phyloP scores from a whole-genome alignment of 2,329 filamentous ascomycete genomes.

The Didymosphaeria variabile region DNA sequence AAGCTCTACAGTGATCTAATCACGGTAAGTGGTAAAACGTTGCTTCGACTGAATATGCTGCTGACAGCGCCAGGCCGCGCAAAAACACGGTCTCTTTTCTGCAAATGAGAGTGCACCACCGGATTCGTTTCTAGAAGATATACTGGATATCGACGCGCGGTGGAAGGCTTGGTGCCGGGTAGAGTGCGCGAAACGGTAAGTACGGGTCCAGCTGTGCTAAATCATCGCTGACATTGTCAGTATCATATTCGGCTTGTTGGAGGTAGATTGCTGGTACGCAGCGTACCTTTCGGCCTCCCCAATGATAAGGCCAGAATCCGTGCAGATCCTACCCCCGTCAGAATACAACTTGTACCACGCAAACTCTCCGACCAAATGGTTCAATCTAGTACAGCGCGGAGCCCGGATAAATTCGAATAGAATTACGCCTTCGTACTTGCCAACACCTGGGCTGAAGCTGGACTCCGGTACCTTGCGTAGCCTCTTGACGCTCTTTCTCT shows the following conservation, averaged over 20 bases:
- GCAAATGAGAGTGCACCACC: slow-evolving; percentile 52
- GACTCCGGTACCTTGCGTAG: slow-evolving; percentile 42
- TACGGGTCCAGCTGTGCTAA: not conserved
- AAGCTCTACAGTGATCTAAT: slow-evolving; percentile 62
- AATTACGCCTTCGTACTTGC: slow-evolving; percentile 46
- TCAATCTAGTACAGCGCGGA: slow-evolving; percentile 41
- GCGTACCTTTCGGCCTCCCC: slow-evolving; percentile 58
- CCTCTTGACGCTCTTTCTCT: slow-evolving; percentile 42
- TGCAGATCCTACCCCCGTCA: slow-evolving; percentile 58
- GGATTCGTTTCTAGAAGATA: slow-evolving; percentile 54
- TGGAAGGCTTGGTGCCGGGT: slow-evolving; percentile 64
- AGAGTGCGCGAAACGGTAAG: slow-evolving; percentile 59
- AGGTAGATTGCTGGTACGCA: slow-evolving; percentile 60
- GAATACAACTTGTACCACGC: slow-evolving; percentile 57
- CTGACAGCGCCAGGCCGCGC: slow-evolving; percentile 51
- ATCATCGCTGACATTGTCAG: slow-evolving; percentile 27
- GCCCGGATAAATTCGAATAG: slow-evolving; percentile 39
- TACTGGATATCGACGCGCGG: slow-evolving; percentile 55
- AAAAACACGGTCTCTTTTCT: slow-evolving; percentile 61
- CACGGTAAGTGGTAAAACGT: slow-evolving; percentile 41
- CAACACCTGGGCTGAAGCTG: slow-evolving; percentile 43
- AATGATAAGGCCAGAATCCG: slow-evolving; percentile 56
- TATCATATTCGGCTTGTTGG: slow-evolving; percentile 58
- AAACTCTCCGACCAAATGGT: slow-evolving; percentile 46
- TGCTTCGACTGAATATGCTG: not conserved